A percentile compares a stretch with the other conserved stretches of the same genome.
phyloP scores from a whole-genome alignment of 495 filamentous ascomycete species.

The Talaromyces ruber region DNA sequence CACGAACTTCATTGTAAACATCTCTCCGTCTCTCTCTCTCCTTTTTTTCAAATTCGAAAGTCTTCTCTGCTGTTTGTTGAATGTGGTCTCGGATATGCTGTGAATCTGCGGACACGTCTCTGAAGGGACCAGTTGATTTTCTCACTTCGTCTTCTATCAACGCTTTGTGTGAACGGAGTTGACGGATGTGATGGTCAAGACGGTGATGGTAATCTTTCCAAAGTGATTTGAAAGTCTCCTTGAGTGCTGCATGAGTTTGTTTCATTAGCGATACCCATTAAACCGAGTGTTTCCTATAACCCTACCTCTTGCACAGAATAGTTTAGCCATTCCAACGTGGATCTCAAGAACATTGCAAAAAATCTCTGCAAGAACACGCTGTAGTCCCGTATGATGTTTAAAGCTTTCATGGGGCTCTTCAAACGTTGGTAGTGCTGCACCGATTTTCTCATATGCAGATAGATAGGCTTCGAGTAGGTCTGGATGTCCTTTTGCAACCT shows the following conservation, averaged over 20 bases:
- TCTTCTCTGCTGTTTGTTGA: constrained; percentile 6
- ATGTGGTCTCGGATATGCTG: constrained; percentile 8
- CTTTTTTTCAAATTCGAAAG: constrained; percentile 6
- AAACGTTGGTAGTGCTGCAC: constrained; percentile 19
- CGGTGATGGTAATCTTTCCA: constrained; percentile 31
- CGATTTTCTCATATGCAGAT: constrained; percentile 19
- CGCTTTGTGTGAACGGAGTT: constrained; percentile 12
- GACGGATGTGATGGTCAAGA: constrained; percentile 13
- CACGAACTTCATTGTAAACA: constrained; percentile 14
- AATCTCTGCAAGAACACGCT: constrained; percentile 14
- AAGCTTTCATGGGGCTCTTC: constrained; percentile 6
- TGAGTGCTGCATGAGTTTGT: neutral
- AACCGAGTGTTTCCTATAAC: neutral
- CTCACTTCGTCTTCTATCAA: constrained; percentile 14
- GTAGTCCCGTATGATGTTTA: constrained; percentile 8
- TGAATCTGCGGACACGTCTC: constrained; percentile 5
- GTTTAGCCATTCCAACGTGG: constrained; percentile 14
- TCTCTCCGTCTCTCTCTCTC: constrained; percentile 11
- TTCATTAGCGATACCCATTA: neutral
- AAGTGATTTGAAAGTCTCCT: constrained; percentile 9
- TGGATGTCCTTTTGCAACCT: constrained; percentile 9
- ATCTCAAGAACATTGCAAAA: constrained; percentile 22
- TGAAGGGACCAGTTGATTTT: constrained; percentile 1
- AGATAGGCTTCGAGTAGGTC: constrained; percentile 21
- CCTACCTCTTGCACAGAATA: constrained; percentile 17